Evolutionary conservation across 371 early-diverging fungal genomes (phyloP), one percentile per base, ranked within the genome.

Genomic region (Thermomucor indicae-seudaticae): DNA sequence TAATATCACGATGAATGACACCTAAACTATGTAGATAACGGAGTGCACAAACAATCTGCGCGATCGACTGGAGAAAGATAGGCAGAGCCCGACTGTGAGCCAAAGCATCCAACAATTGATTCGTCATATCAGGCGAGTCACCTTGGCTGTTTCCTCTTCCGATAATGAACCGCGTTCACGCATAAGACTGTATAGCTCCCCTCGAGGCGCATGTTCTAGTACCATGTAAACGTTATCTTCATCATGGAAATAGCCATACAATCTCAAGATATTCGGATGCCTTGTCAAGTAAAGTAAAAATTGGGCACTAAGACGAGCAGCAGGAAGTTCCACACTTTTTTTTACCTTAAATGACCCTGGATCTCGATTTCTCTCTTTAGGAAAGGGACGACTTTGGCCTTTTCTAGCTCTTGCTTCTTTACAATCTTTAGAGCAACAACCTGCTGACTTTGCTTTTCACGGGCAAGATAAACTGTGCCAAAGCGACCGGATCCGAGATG

Each of bases 211-310:
- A 72, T 92, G 98, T 68, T 99, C 99, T 17, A 99, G 71, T 11
- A 99, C 94, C 50, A 97, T 71, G 60, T 93, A 99, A 4, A 99
- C 86, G 27, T 89, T 80, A 43, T 90, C 88, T 31, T 79, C 70
- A 60, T 99, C 97, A 70, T 99, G 91, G 68, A 99, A 99, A 65
- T 98, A 98, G 0, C 98, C 98, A 60, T 90, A 98, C 24, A 99
- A 75, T 29, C 97, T 78, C 11, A 99, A 71, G 46, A 99, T 96
- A 70, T 98, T 86, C 4, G 89, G 86, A 68, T 97, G 98, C 27
- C 91, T 25, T 25, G 16, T n/a, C 50, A 16, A 27, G 1, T 23
- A 41, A 41, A 20, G 12, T 27, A 19, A 19, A 29, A 20, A 27
- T 17, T 51, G 4, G 12, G 6, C 16, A n/a, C 38, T 10, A 16